These are phyloP conservation scores for Chondrostereum purpureum DNA, from an alignment of 1,284 basidiomycete species.

Conservation along the genomic window DNA sequence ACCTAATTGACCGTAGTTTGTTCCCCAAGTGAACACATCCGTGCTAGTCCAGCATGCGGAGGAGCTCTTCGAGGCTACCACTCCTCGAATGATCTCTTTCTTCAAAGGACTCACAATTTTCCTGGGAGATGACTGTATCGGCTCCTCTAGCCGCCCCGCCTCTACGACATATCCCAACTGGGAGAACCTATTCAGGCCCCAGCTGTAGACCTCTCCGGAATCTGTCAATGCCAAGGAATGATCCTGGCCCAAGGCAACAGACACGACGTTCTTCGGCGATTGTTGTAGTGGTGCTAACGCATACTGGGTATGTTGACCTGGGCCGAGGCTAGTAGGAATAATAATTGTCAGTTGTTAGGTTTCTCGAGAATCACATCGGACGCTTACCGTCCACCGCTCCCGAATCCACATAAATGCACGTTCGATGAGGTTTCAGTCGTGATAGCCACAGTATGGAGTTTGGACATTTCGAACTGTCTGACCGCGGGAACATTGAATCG, in stretches of 20 bases:
- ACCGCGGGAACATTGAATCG: constrained; percentile 59
- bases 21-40: constrained; percentile 96
- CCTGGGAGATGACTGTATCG: constrained; percentile 72
- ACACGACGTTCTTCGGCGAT: constrained; percentile 42
- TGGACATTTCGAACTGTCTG: constrained; percentile 71
- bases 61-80: constrained; percentile 84
- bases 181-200: constrained; percentile 84
- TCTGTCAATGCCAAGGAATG: constrained; percentile 86
- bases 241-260: constrained; percentile 86
- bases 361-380: constrained; percentile 6
- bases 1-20: constrained; percentile 92
- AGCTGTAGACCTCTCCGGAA: constrained; percentile 80
- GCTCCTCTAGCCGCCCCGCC: constrained; percentile 38
- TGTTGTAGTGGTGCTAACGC: constrained; percentile 53
- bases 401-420: constrained; percentile 81
- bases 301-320: constrained; percentile 77
- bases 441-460: constrained; percentile 76
- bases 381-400: constrained; percentile 72
- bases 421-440: constrained; percentile 74
- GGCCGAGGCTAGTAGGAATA: constrained; percentile 52
- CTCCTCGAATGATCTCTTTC: constrained; percentile 39
- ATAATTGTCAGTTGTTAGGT: constrained; percentile 12
- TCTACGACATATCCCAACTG: constrained; percentile 91
- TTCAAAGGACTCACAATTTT: constrained; percentile 74
- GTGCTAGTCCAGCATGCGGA: constrained; percentile 85